Conservation (phyloP, 2,329 filamentous ascomycete genomes). For the Ophiostoma fasciatum region DNA sequence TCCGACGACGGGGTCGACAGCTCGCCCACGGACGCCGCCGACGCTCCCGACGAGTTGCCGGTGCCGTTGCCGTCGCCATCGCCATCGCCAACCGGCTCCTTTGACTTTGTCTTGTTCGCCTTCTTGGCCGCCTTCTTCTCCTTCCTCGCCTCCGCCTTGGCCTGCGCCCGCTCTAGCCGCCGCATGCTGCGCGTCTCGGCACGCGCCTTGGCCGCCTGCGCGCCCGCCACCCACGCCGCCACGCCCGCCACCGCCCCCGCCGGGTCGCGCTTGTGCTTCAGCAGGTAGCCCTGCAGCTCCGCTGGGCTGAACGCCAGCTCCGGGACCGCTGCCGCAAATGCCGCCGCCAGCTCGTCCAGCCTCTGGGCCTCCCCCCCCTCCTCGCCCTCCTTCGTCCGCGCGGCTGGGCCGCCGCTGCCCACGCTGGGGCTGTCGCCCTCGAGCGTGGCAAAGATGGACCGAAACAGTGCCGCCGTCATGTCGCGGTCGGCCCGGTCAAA, state of each 20-base stretch:
- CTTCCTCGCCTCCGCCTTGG: slow-evolving; percentile 21
- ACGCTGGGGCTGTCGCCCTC: slow-evolving; percentile 28
- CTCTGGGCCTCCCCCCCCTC: slow-evolving; percentile 22
- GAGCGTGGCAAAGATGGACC: slow-evolving; percentile 39
- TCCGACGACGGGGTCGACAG: slow-evolving; percentile 1
- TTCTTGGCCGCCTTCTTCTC: slow-evolving; percentile 15
- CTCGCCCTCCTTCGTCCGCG: slow-evolving; percentile 3
- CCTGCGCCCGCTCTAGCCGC: no score
- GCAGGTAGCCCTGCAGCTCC: slow-evolving; percentile 43
- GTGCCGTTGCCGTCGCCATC: background rate
- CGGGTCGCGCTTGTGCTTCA: slow-evolving; percentile 39
- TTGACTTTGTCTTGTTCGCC: slow-evolving; percentile 8
- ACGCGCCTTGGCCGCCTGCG: slow-evolving; percentile 31
- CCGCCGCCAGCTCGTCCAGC: slow-evolving; percentile 30
- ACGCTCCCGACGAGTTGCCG: background rate
- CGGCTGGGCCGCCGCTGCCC: background rate
- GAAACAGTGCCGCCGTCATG: slow-evolving; percentile 41
- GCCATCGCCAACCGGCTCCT: no score
- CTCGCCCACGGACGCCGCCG: background rate
- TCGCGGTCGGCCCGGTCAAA: slow-evolving; percentile 38
- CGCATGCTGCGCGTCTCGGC: slow-evolving; percentile 26
- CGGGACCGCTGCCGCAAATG: slow-evolving; percentile 37
- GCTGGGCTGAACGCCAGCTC: slow-evolving; percentile 42
- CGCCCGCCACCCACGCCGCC: slow-evolving; percentile 34
- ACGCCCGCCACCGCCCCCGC: slow-evolving; percentile 30